Evolutionary conservation across 805 yeast species (phyloP), one percentile per base, ranked within the genome.

Genomic region (Wickerhamomyces queroliae): DNA sequence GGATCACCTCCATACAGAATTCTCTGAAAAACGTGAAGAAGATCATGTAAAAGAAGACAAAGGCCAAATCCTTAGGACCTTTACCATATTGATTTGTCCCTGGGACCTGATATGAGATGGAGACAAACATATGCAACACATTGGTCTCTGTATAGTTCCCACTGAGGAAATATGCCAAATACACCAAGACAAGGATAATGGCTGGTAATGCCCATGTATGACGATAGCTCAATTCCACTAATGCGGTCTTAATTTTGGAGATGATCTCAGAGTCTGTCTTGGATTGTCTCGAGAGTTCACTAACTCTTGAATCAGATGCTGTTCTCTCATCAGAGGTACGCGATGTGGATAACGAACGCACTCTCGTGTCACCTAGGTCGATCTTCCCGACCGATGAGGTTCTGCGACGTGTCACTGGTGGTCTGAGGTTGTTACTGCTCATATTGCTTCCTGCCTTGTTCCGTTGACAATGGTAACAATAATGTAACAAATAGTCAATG

Each of bases 1-100:
- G 74, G 1, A 88, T 53, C 25, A 76, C 68, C 59, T 89, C 90
- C 98, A 93, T 89, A 48, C 78, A 56, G 56, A 93, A 91, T 62
- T 93, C 99, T 53, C 99, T 78, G 48, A 78, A 68, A 58, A 91
- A 93, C 0, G 96, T 84, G 74, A 93, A 90, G 52, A 89, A 80
- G 28, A 93, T 62, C 73, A 91, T 84, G 64, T 86, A 80, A 59
- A 77, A 88, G 16, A 70, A 69, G 13, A 91, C 86, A 66, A 89
- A 93, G 18, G 71, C 71, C 48, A 89, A 74, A 63, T 93, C 99
- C 53, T 80, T 78, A 34, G 58, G 66, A 41, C 99, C 99, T 63
- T 93, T 93, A 21, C 86, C 97, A 59, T 90, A 93, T 39, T 75
- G 77, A 38, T 78, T 74, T 1, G 85, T 70, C 21, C 74, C 79